Evolutionary conservation across 1,284 basidiomycete genomes (phyloP).

Genomic region (Gomphus sp.): DNA sequence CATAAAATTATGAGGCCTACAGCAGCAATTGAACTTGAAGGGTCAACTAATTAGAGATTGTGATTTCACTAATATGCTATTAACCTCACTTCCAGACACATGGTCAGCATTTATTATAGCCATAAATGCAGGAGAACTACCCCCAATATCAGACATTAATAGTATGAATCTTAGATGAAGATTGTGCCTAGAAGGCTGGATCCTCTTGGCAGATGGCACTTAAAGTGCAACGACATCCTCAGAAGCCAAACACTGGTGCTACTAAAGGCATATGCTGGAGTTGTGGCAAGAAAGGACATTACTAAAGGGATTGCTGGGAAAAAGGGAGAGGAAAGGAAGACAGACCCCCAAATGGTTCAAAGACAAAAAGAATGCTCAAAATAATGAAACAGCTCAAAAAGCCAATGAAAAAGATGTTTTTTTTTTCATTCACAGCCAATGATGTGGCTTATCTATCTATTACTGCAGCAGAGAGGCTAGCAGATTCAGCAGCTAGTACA

Average conservation of each 20-base stretch:
- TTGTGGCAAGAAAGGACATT: too few relatives aligned
- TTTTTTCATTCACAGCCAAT: neutral
- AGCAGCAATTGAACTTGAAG: too few relatives aligned
- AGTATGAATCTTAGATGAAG: too few relatives aligned
- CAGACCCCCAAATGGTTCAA: too few relatives aligned
- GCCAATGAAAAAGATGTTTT: neutral
- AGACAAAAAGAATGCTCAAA: too few relatives aligned
- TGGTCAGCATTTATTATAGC: neutral
- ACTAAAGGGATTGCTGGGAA: too few relatives aligned
- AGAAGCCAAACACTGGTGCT: neutral
- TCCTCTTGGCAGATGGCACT: neutral
- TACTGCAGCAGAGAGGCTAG: neutral
- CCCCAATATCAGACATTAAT: neutral
- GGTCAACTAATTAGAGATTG: neutral
- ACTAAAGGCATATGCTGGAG: slow-evolving; percentile 15
- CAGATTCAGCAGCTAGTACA: neutral
- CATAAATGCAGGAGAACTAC: neutral
- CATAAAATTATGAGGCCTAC: neutral
- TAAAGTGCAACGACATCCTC: neutral
- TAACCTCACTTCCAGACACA: neutral
- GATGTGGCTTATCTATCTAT: neutral
- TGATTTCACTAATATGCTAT: neutral
- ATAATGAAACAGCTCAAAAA: too few relatives aligned
- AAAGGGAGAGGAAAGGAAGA: too few relatives aligned
- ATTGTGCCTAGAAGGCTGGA: neutral